phyloP scores from a whole-genome alignment of 352 stramenopile species.

The Globisporangium polare region DNA sequence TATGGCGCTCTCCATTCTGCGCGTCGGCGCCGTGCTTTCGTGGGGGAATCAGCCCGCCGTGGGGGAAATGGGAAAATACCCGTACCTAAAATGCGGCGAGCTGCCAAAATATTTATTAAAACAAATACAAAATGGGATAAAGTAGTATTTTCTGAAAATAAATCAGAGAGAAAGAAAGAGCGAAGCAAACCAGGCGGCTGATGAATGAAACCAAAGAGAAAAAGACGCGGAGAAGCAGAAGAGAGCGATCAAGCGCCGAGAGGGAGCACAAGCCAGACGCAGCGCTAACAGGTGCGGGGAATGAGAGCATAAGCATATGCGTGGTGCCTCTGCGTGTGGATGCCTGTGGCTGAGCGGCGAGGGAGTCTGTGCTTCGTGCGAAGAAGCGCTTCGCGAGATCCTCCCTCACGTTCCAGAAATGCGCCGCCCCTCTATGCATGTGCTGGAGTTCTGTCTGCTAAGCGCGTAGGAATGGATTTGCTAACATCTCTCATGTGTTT shows the following conservation, averaged over 20 bases:
- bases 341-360: not conserved
- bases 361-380: not conserved
- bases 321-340: too few relatives aligned
- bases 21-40: not conserved
- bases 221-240: not conserved
- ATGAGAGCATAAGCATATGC: too few relatives aligned
- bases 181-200: too few relatives aligned
- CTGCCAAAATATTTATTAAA: too few relatives aligned
- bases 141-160: too few relatives aligned
- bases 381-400: not conserved
- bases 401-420: not conserved
- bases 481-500: not conserved
- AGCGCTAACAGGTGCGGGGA: not conserved
- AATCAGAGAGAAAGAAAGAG: too few relatives aligned
- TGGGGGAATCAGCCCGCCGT: slow-evolving; percentile 3
- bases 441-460: not conserved
- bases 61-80: not conserved
- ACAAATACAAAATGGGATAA: too few relatives aligned
- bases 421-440: not conserved
- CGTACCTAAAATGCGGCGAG: too few relatives aligned
- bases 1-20: not conserved
- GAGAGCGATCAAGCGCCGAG: not conserved
- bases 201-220: not conserved
- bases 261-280: not conserved
- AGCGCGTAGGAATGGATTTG: too few relatives aligned